Conservation (phyloP, 768 basidiomycete genomes). For the Tulasnella sp. region DNA sequence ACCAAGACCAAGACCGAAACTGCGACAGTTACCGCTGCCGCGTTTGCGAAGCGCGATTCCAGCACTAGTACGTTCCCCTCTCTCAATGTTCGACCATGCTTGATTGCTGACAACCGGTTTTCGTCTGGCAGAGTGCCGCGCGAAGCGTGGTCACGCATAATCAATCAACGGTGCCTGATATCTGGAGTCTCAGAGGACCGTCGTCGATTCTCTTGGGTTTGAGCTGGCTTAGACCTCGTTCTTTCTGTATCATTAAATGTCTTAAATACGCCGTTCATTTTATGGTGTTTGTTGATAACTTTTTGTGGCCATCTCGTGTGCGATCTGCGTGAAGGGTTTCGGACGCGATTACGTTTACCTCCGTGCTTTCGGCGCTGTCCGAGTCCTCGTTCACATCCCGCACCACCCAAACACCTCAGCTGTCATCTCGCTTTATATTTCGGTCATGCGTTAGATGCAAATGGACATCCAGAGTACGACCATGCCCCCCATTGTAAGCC, state of each 20-base stretch:
- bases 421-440: conserved; percentile 13
- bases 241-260: neutral
- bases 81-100: neutral
- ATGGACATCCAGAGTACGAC: conserved; percentile 1
- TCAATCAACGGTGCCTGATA: neutral
- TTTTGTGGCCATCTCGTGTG: neutral
- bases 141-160: conserved; percentile 9
- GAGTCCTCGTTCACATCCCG: conserved; percentile 9
- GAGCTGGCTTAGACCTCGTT: conserved; percentile 1
- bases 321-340: neutral
- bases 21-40: neutral
- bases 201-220: neutral
- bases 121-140: neutral
- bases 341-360: conserved; percentile 11
- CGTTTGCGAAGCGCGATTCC: neutral
- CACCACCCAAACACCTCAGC: conserved; percentile 11
- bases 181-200: neutral
- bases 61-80: neutral
- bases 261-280: neutral
- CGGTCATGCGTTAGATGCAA: conserved; percentile 17
- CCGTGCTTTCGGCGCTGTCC: conserved; percentile 9
- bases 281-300: neutral
- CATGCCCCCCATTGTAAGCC: conserved; percentile 13
- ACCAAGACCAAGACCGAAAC: neutral
- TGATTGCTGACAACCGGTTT: neutral